phyloP scores from a whole-genome alignment of 2,329 filamentous ascomycete genomes.

The Blumeria hordei region DNA sequence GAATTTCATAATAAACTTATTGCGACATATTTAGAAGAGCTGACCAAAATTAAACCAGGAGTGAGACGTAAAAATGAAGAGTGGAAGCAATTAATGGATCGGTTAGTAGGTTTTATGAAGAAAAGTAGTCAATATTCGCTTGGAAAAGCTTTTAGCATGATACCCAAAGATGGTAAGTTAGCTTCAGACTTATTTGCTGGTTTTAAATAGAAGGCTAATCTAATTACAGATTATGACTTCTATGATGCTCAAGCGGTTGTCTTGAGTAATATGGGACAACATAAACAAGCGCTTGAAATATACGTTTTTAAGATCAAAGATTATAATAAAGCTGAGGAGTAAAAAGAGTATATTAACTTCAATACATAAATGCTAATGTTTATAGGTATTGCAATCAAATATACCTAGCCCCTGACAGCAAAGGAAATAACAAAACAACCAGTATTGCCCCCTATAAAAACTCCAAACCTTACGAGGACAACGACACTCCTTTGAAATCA shows the following conservation, averaged over 20 bases:
- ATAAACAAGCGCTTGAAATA: constrained; percentile 88
- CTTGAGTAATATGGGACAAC: constrained; percentile 81
- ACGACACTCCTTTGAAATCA: constrained; percentile 19
- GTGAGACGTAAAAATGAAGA: constrained; percentile 20
- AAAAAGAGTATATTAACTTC: constrained; percentile 12
- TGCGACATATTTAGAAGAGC: constrained; percentile 37
- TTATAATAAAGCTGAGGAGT: constrained; percentile 83
- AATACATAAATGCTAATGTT: constrained; percentile 5
- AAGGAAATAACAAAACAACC: constrained; percentile 2
- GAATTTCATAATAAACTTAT: constrained; percentile 74
- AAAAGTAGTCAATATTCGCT: constrained; percentile 62
- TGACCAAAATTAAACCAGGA: constrained; percentile 16
- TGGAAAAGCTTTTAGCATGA: constrained; percentile 47
- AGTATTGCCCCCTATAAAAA: too few relatives aligned
- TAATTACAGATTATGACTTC: constrained; percentile 45
- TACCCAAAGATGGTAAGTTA: constrained; percentile 52
- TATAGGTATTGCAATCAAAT: constrained; percentile 74
- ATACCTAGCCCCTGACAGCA: constrained; percentile 34
- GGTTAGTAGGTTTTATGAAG: constrained; percentile 50
- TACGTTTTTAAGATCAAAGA: constrained; percentile 89
- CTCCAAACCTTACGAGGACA: too few relatives aligned
- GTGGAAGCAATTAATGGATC: constrained; percentile 34
- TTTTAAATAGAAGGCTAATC: too few relatives aligned
- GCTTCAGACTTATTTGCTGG: too few relatives aligned
- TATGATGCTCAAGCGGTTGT: constrained; percentile 80